Conservation (phyloP, 495 filamentous ascomycete genomes). For the Peziza echinospora region DNA sequence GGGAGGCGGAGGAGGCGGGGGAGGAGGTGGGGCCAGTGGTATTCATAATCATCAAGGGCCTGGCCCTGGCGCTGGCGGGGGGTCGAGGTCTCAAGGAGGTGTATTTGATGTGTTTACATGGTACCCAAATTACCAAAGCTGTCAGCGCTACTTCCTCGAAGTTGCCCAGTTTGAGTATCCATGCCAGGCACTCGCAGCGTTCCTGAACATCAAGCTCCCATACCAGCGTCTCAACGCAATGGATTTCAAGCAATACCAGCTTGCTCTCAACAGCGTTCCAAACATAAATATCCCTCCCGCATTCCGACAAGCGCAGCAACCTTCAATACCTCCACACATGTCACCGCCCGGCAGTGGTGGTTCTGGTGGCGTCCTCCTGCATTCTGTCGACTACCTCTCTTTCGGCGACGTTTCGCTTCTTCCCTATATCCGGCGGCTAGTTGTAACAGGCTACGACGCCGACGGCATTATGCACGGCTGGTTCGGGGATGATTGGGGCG, state of each 20-base stretch:
- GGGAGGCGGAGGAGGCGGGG: too few species aligned
- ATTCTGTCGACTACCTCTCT: background rate
- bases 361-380: background rate
- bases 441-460: constrained; percentile 78
- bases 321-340: constrained; percentile 4
- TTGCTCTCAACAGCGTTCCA: constrained; percentile 11
- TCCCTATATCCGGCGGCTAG: constrained; percentile 74
- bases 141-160: constrained; percentile 82
- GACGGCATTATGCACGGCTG: constrained; percentile 73
- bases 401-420: constrained; percentile 40
- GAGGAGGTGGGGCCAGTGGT: too few species aligned
- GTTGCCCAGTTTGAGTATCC: constrained; percentile 65
- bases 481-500: constrained; percentile 78
- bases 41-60: too few species aligned
- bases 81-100: too few species aligned
- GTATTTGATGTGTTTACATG: constrained; percentile 74
- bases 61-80: too few species aligned
- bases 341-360: background rate
- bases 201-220: constrained; percentile 65
- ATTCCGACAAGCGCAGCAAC: constrained; percentile 16
- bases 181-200: constrained; percentile 75
- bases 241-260: constrained; percentile 7
- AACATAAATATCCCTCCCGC: constrained; percentile 19
- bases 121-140: constrained; percentile 82
- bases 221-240: constrained; percentile 30